A percentile compares a stretch with the other conserved stretches of the same genome.
Evolutionary conservation across 2,329 filamentous ascomycete species (phyloP).

Genomic region (Colletotrichum godetiae): DNA sequence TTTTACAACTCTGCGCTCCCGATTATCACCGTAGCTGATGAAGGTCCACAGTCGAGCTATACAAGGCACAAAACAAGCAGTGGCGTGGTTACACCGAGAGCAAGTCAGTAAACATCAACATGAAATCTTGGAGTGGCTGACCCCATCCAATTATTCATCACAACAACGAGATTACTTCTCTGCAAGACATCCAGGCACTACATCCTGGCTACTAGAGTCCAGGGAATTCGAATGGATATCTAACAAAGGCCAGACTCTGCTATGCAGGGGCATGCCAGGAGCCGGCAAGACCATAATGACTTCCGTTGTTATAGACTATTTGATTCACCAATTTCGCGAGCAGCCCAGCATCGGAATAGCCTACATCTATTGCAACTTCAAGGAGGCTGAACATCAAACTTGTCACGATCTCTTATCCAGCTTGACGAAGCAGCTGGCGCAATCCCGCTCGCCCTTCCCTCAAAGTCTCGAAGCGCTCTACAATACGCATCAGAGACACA

Average conservation of each 20-base stretch:
- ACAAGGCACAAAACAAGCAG: neutral
- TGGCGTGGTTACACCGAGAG: neutral
- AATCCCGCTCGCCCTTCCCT: conserved; percentile 40
- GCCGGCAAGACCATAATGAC: conserved; percentile 52
- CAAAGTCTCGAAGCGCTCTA: neutral
- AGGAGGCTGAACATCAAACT: conserved; percentile 40
- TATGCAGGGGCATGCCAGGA: conserved; percentile 58
- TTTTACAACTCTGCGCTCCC: no score
- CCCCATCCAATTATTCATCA: neutral
- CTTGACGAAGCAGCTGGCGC: conserved; percentile 47
- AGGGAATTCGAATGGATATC: conserved; percentile 39
- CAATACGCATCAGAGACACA: accelerated
- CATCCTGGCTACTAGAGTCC: neutral
- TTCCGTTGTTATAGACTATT: conserved; percentile 35
- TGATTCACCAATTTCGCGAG: conserved; percentile 31
- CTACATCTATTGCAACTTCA: conserved; percentile 48
- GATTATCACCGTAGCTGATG: no score
- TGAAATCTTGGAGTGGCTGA: neutral
- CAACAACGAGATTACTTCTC: neutral
- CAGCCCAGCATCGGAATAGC: conserved; percentile 37
- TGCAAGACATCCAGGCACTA: neutral
- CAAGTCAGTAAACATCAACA: neutral
- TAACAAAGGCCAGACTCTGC: conserved; percentile 44
- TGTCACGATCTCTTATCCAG: conserved; percentile 40
- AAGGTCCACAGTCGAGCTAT: neutral